phyloP scores from a whole-genome alignment of 352 stramenopile genomes.

The Thalassiosira mediterranea region DNA sequence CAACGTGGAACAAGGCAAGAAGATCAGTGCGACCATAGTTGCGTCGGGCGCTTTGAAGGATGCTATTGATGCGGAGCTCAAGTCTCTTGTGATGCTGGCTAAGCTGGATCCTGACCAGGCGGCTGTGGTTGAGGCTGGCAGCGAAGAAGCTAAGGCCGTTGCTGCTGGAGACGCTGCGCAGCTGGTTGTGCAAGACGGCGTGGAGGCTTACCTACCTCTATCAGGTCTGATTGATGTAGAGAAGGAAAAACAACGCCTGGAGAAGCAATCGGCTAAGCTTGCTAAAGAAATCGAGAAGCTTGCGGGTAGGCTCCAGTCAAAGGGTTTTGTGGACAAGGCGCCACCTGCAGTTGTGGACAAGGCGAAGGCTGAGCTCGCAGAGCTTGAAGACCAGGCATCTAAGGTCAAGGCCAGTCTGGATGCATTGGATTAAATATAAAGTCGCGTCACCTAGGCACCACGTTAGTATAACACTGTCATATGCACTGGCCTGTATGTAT shows the following conservation, averaged over 20 bases:
- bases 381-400: conserved; percentile 78
- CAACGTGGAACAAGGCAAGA: conserved; percentile 87
- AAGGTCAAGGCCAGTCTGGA: conserved; percentile 67
- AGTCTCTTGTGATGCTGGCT: conserved; percentile 83
- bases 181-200: conserved; percentile 84
- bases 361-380: conserved; percentile 71
- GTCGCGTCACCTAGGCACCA: too few relatives aligned
- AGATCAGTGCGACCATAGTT: conserved; percentile 83
- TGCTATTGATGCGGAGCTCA: conserved; percentile 79
- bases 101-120: conserved; percentile 82
- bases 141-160: conserved; percentile 61
- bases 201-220: conserved; percentile 86
- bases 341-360: conserved; percentile 83
- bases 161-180: conserved; percentile 63
- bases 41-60: conserved; percentile 70
- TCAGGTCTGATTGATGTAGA: conserved; percentile 84
- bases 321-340: conserved; percentile 85
- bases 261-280: conserved; percentile 85
- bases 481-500: too few relatives aligned
- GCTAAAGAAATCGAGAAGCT: conserved; percentile 83
- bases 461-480: too few relatives aligned
- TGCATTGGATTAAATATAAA: conserved; percentile 22
- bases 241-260: conserved; percentile 83
- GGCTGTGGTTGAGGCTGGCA: conserved; percentile 64
- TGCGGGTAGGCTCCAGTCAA: conserved; percentile 69